Evolutionary conservation across 352 stramenopile genomes (phyloP).

Genomic region (Phytophthora chlamydospora): DNA sequence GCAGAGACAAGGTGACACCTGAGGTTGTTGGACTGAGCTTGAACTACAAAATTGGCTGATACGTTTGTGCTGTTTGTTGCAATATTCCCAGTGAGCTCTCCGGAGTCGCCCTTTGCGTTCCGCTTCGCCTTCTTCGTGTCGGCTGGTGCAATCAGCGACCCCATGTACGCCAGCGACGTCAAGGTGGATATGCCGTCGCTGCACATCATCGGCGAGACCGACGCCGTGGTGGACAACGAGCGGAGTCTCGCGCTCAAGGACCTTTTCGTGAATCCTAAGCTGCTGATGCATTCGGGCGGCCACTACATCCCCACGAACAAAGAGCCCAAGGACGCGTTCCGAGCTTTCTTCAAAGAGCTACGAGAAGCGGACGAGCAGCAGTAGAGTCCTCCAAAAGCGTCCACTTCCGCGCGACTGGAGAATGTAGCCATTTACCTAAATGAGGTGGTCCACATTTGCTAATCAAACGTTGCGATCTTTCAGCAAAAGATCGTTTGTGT

Average conservation of each 20-base stretch:
- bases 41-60: background rate
- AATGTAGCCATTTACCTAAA: conserved; percentile 4
- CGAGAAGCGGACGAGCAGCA: conserved; percentile 24
- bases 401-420: background rate
- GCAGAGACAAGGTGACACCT: conserved; percentile 59
- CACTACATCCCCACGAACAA: conserved; percentile 91
- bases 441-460: conserved; percentile 28
- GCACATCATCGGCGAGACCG: conserved; percentile 83
- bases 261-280: conserved; percentile 55
- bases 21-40: background rate
- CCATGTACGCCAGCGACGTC: conserved; percentile 44
- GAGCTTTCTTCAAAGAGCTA: conserved; percentile 71
- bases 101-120: conserved; percentile 62
- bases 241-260: conserved; percentile 63
- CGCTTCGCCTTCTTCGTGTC: conserved; percentile 80
- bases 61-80: conserved; percentile 8
- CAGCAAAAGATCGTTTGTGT: conserved; percentile 28
- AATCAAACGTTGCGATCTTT: conserved; percentile 35
- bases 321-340: conserved; percentile 75
- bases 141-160: conserved; percentile 52
- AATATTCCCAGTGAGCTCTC: conserved; percentile 34
- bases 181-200: conserved; percentile 71
- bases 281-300: conserved; percentile 72
- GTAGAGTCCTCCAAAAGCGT: conserved; percentile 7
- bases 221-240: conserved; percentile 66